phyloP scores from a whole-genome alignment of 108 stramenopile genomes.

The Cyclotella distinguenda region DNA sequence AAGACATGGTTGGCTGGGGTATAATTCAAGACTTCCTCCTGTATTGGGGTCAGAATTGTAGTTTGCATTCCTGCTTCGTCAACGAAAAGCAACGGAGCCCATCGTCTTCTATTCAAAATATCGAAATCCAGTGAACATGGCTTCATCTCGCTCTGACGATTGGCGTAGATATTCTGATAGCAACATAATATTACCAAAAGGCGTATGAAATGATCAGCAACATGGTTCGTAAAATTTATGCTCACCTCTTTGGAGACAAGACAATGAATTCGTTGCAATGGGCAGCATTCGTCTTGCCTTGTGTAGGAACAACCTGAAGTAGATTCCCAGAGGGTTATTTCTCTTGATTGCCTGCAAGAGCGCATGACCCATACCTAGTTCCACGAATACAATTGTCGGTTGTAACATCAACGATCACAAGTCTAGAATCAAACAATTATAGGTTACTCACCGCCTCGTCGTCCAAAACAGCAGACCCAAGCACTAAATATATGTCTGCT shows the following conservation, averaged over 20 bases:
- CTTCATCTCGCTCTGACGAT: constrained; percentile 16
- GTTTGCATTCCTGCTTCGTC: background rate
- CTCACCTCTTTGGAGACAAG: constrained; percentile 46
- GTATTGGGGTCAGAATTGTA: constrained; percentile 9
- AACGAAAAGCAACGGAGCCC: constrained; percentile 33
- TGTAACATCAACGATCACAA: background rate
- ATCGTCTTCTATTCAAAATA: constrained; percentile 26
- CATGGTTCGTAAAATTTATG: background rate
- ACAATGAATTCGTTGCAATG: constrained; percentile 57
- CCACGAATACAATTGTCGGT: constrained; percentile 10
- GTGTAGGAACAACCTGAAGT: constrained; percentile 56
- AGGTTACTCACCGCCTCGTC: constrained; percentile 48
- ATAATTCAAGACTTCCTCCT: constrained; percentile 30
- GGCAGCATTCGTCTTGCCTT: constrained; percentile 46
- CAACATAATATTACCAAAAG: background rate
- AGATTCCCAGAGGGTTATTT: constrained; percentile 62
- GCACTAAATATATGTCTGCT: constrained; percentile 51
- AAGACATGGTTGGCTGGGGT: constrained; percentile 13
- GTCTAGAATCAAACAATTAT: background rate
- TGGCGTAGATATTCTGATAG: constrained; percentile 37
- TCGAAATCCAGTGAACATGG: constrained; percentile 28
- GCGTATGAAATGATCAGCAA: background rate
- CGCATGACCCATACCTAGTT: constrained; percentile 27
- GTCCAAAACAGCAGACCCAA: constrained; percentile 63
- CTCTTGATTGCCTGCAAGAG: constrained; percentile 14